These are phyloP conservation scores for Alternaria angustiovoidea DNA, from an alignment of 2,329 filamentous ascomycete species.

Conservation along the genomic window DNA sequence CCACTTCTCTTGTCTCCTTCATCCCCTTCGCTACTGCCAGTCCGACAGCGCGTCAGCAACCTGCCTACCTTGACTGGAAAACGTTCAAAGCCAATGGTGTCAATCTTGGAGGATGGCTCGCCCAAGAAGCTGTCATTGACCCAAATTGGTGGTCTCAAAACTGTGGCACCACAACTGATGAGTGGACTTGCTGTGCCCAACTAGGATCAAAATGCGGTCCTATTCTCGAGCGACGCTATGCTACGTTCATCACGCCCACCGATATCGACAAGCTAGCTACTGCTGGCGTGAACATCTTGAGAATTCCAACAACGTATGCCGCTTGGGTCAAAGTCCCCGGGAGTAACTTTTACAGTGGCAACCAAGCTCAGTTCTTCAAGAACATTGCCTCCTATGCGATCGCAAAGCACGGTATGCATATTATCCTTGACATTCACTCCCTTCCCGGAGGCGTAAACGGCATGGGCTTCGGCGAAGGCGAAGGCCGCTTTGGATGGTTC, in stretches of 20 bases:
- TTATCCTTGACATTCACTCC: constrained; percentile 48
- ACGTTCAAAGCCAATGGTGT: constrained; percentile 27
- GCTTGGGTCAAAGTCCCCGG: constrained; percentile 50
- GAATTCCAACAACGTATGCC: constrained; percentile 50
- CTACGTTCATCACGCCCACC: constrained; percentile 38
- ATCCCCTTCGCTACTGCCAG: background rate
- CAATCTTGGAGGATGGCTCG: constrained; percentile 48
- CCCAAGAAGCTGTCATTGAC: constrained; percentile 41
- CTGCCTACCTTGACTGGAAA: constrained; percentile 23
- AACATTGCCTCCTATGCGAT: constrained; percentile 49
- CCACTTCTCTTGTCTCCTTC: background rate
- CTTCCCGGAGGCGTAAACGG: constrained; percentile 45
- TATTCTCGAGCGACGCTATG: constrained; percentile 42
- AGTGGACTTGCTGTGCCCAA: constrained; percentile 46
- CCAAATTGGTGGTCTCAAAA: constrained; percentile 36
- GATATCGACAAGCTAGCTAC: constrained; percentile 47
- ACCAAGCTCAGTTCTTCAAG: constrained; percentile 41
- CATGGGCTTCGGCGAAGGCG: constrained; percentile 22
- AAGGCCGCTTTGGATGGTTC: constrained; percentile 48
- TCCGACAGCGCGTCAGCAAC: background rate
- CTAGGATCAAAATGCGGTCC: constrained; percentile 40
- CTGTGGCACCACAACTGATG: constrained; percentile 38
- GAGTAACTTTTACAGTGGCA: constrained; percentile 43
- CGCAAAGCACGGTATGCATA: constrained; percentile 46
- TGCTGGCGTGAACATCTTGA: constrained; percentile 43